phyloP scores from a whole-genome alignment of 2,329 filamentous ascomycete genomes.

The Onygenales sp. region DNA sequence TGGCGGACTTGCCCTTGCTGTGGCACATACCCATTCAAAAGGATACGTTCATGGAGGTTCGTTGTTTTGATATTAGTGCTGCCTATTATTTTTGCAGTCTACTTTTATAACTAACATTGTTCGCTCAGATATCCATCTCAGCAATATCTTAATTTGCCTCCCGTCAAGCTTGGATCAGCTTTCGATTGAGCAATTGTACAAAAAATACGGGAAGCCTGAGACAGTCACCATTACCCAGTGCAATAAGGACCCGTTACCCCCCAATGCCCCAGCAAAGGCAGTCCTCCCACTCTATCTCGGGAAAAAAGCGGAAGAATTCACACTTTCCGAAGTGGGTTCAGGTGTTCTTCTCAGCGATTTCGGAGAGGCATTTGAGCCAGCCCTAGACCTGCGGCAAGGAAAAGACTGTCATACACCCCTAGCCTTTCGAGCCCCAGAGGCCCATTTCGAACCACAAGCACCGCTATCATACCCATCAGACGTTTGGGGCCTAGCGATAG shows the following conservation, averaged over 20 bases:
- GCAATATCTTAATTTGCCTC: conserved; percentile 18
- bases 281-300: conserved; percentile 20
- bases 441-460: conserved; percentile 11
- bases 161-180: conserved; percentile 19
- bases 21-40: conserved; percentile 12
- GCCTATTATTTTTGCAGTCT: neutral
- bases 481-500: conserved; percentile 16
- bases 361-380: conserved; percentile 20
- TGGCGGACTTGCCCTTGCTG: conserved; percentile 8
- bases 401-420: conserved; percentile 15
- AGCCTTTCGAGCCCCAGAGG: conserved; percentile 14
- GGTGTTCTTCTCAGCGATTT: conserved; percentile 25
- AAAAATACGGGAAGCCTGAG: conserved; percentile 22
- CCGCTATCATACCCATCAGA: conserved; percentile 15
- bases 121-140: conserved; percentile 20
- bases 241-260: conserved; percentile 16
- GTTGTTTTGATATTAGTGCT: neutral
- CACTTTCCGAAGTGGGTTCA: conserved; percentile 16
- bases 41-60: conserved; percentile 13
- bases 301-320: conserved; percentile 19
- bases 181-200: conserved; percentile 22
- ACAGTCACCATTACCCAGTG: conserved; percentile 17
- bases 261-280: conserved; percentile 19
- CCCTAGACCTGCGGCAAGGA: conserved; percentile 3
- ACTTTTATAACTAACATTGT: conserved; percentile 1